These are phyloP conservation scores for Cephaloascus fragrans DNA, from an alignment of 805 yeast genomes.

Conservation along the genomic window DNA sequence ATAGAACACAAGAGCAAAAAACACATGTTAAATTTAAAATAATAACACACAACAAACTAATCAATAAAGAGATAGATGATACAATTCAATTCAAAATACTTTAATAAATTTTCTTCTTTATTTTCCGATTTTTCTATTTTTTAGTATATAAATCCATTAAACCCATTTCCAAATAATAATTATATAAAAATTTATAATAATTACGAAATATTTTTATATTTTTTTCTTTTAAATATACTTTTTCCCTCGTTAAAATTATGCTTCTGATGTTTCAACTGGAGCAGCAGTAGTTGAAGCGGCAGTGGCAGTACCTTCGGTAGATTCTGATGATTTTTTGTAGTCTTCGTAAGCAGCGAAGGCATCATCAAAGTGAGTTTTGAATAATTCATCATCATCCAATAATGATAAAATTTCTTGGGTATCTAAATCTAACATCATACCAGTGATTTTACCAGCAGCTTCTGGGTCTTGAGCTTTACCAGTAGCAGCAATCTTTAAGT, in stretches of 20 bases:
- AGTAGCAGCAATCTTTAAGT: slow-evolving; percentile 81
- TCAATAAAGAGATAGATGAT: background rate
- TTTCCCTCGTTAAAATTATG: slow-evolving; percentile 5
- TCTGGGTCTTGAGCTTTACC: slow-evolving; percentile 85
- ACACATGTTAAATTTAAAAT: background rate
- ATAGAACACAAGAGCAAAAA: background rate
- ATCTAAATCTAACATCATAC: slow-evolving; percentile 96
- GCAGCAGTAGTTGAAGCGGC: too few species aligned
- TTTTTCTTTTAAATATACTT: slow-evolving; percentile 3
- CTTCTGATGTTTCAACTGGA: slow-evolving; percentile 12
- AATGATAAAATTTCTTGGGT: slow-evolving; percentile 82
- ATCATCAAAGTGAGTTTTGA: slow-evolving; percentile 86
- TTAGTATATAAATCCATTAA: background rate
- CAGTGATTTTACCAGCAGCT: slow-evolving; percentile 97
- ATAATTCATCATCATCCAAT: slow-evolving; percentile 82
- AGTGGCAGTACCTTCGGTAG: too few species aligned
- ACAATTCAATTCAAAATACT: background rate
- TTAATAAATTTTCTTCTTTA: background rate
- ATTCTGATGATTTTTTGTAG: slow-evolving; percentile 55
- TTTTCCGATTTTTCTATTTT: background rate
- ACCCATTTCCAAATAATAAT: slow-evolving; percentile 2
- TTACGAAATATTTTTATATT: slow-evolving; percentile 10
- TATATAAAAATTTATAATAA: background rate
- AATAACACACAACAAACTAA: background rate
- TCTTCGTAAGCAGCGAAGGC: slow-evolving; percentile 92